Conservation (phyloP, 805 yeast genomes). For the Schwanniomyces polymorphus region DNA sequence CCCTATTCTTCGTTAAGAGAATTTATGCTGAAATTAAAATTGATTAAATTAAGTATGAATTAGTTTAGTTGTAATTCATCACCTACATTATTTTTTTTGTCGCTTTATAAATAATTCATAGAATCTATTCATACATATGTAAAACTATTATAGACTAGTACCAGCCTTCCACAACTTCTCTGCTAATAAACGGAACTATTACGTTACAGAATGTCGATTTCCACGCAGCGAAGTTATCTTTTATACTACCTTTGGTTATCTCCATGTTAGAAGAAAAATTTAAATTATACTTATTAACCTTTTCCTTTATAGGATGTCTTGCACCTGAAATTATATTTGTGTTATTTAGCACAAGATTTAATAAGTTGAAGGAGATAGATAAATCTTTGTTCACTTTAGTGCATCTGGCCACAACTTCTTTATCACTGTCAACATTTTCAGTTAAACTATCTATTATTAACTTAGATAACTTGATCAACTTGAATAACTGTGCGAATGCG, state of each 20-base stretch:
- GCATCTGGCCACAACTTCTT: constrained; percentile 28
- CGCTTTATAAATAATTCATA: background rate
- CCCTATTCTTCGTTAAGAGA: constrained; percentile 69
- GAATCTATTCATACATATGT: constrained; percentile 2
- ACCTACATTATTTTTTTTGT: background rate
- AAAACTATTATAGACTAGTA: constrained; percentile 7
- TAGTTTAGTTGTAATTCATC: background rate
- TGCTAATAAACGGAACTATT: constrained; percentile 26
- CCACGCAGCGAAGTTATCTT: constrained; percentile 14
- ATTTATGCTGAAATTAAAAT: constrained; percentile 86
- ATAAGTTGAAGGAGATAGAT: constrained; percentile 30
- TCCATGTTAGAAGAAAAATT: constrained; percentile 17
- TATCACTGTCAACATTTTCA: constrained; percentile 15
- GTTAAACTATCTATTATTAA: constrained; percentile 31
- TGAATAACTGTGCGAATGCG: constrained; percentile 31
- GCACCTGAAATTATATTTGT: constrained; percentile 25
- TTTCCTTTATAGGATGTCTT: constrained; percentile 19
- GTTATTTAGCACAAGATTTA: constrained; percentile 24
- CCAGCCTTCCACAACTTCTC: constrained; percentile 40
- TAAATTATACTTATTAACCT: constrained; percentile 24
- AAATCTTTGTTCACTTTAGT: constrained; percentile 37
- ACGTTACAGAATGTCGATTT: constrained; percentile 15
- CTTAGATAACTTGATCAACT: constrained; percentile 35
- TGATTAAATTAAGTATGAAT: constrained; percentile 41
- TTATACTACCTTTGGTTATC: constrained; percentile 1